Evolutionary conservation across 2,329 filamentous ascomycete species (phyloP).

Genomic region (Elsinoe batatas): DNA sequence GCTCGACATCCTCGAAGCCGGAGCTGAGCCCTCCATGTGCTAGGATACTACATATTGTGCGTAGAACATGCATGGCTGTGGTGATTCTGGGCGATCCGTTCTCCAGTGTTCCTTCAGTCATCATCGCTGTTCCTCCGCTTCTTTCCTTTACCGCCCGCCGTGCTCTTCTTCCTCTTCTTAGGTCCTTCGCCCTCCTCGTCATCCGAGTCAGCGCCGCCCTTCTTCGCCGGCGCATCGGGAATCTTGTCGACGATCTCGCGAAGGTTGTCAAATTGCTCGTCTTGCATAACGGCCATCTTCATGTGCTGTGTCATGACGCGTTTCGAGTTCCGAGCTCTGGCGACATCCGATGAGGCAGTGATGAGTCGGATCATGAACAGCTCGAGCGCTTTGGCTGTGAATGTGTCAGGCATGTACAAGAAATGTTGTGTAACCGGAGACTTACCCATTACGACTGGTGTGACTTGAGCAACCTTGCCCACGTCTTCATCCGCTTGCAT

Average conservation of each 20-base stretch:
- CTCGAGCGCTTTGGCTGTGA: conserved; percentile 76
- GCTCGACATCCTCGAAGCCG: too few relatives aligned
- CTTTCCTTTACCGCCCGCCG: conserved; percentile 15
- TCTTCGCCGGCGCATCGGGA: conserved; percentile 50
- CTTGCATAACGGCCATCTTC: conserved; percentile 77
- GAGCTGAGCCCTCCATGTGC: too few relatives aligned
- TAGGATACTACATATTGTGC: too few relatives aligned
- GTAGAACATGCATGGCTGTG: too few relatives aligned
- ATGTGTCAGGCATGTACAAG: conserved; percentile 16
- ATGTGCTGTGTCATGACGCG: conserved; percentile 83
- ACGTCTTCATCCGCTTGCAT: conserved; percentile 99
- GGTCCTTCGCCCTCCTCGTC: conserved; percentile 13
- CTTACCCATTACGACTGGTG: conserved; percentile 79
- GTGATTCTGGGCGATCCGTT: background rate
- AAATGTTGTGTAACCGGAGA: conserved; percentile 15
- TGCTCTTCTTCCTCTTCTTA: conserved; percentile 14
- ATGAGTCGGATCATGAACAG: conserved; percentile 96
- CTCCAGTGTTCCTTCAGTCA: background rate
- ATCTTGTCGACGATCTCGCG: conserved; percentile 83
- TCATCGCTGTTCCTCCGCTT: conserved; percentile 17
- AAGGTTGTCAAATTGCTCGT: conserved; percentile 91
- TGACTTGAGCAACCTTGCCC: conserved; percentile 95
- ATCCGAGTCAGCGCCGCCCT: conserved; percentile 12
- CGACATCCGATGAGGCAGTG: conserved; percentile 62
- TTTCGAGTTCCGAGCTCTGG: conserved; percentile 58